phyloP scores from a whole-genome alignment of 1,139 yeast species.

The Wickerhamomyces sp. region DNA sequence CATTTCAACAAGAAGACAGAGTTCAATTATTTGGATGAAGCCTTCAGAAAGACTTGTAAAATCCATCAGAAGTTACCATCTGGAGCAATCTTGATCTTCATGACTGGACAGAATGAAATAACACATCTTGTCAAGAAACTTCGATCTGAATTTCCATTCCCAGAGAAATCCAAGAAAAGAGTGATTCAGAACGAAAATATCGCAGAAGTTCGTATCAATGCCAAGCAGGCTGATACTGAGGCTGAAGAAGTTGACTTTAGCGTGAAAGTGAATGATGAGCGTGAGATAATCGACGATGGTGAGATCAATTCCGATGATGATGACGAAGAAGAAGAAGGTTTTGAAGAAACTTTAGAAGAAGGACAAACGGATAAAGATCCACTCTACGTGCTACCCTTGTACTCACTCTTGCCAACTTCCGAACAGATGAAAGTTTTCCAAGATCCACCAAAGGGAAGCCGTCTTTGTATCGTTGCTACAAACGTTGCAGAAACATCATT shows the following conservation, averaged over 20 bases:
- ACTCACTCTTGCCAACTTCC: conserved; percentile 84
- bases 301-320: conserved; percentile 39
- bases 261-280: conserved; percentile 35
- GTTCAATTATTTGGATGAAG: conserved; percentile 79
- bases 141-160: conserved; percentile 63
- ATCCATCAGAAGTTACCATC: conserved; percentile 85
- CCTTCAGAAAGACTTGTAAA: conserved; percentile 77
- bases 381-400: conserved; percentile 83
- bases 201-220: conserved; percentile 45
- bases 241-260: conserved; percentile 88
- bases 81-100: conserved; percentile 87
- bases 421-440: conserved; percentile 95
- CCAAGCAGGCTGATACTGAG: conserved; percentile 65
- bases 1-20: conserved; percentile 85
- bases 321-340: conserved; percentile 81
- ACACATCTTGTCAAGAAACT: conserved; percentile 66
- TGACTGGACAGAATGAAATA: conserved; percentile 95
- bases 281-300: conserved; percentile 28
- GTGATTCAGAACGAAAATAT: conserved; percentile 32
- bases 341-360: conserved; percentile 73
- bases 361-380: conserved; percentile 80
- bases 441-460: conserved; percentile 75
- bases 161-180: conserved; percentile 26
- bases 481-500: conserved; percentile 97
- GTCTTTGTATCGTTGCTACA: conserved; percentile 92